Base-by-base conservation (phyloP, 2,329 filamentous ascomycete species). In the Ascosphaera aggregata region DNA sequence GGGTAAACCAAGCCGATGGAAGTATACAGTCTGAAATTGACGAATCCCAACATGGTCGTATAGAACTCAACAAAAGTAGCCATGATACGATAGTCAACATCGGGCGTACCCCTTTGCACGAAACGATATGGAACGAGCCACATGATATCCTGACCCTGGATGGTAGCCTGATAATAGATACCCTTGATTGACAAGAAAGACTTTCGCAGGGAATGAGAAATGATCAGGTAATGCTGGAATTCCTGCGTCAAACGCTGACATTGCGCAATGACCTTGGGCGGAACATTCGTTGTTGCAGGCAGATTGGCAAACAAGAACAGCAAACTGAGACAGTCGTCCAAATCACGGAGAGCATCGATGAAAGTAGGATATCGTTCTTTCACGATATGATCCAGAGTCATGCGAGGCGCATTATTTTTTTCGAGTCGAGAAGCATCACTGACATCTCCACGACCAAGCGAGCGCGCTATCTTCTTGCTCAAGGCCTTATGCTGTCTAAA, bases 1-100 rank as follows among this genome's bases (percentile, higher is more conserved):
- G 89, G 89, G 54, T 98, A 98, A 42, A 94, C 82, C 44, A 98
- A 63, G 7, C 89, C 89, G 45, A 92, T 66, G 1, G 80, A 76
- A 1, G 84, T 93, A 63, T 94, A 98, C 36, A 98, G 67, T 46
- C 82, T 69, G 66, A 84, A 98, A 66, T 98, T 94, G 60, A 95
- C 75, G 52, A 98, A 98, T 43, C 86, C 80, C 16, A 98, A 66
- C 11, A 98, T 68, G 3, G 86, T 95, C 51, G 91, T 93, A 65
- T 98, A 98, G 58, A 98, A 98, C 57, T 98, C 86, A 46, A 98
- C 76, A 54, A 98, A 98, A 3, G 89, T 98, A 43, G 82, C 86
- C 89, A 98, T 98, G 60, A 98, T 98, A 51, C 89, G 71, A 63
- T 94, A 98, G 58, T 98, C 89, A 46, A 98, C 79, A 58, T 98